Evolutionary conservation across 129 eudicot genomes (phyloP).

Genomic region (Flaveria bidentis): DNA sequence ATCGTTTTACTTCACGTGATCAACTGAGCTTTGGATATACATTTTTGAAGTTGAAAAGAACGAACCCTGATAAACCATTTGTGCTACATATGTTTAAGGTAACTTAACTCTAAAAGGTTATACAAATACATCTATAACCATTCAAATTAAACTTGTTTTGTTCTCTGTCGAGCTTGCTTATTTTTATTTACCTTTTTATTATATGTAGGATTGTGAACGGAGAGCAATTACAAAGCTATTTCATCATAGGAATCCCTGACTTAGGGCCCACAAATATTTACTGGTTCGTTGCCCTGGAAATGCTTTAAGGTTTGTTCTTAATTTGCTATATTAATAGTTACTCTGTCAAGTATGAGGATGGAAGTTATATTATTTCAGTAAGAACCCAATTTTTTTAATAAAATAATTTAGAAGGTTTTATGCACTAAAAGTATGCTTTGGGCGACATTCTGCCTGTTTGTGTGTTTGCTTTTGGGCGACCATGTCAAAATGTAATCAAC

Average conservation of each 20-base stretch:
- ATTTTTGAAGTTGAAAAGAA: conserved; percentile 67
- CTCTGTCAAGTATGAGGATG: neutral
- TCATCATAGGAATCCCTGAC: conserved; percentile 62
- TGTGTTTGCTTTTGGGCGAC: neutral
- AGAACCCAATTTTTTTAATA: neutral
- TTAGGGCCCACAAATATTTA: neutral
- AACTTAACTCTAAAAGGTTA: conserved; percentile 8
- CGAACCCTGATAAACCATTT: conserved; percentile 66
- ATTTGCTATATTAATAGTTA: neutral
- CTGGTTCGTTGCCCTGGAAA: conserved; percentile 20
- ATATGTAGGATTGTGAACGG: conserved; percentile 88
- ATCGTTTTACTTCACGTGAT: conserved; percentile 94
- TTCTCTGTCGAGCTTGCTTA: neutral
- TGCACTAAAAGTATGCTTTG: neutral
- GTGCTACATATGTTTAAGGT: conserved; percentile 84
- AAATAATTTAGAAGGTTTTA: conserved; percentile 1
- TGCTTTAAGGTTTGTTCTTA: conserved; percentile 26
- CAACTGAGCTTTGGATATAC: conserved; percentile 95
- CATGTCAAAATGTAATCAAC: neutral
- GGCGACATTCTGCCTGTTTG: neutral
- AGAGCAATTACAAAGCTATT: conserved; percentile 82
- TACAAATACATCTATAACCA: neutral
- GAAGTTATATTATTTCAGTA: neutral
- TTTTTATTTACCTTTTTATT: neutral
- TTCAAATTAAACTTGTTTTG: neutral